A percentile compares a stretch with the other conserved stretches of the same genome.
phyloP scores from a whole-genome alignment of 352 stramenopile species.

The Halophytophthora polymorphica region DNA sequence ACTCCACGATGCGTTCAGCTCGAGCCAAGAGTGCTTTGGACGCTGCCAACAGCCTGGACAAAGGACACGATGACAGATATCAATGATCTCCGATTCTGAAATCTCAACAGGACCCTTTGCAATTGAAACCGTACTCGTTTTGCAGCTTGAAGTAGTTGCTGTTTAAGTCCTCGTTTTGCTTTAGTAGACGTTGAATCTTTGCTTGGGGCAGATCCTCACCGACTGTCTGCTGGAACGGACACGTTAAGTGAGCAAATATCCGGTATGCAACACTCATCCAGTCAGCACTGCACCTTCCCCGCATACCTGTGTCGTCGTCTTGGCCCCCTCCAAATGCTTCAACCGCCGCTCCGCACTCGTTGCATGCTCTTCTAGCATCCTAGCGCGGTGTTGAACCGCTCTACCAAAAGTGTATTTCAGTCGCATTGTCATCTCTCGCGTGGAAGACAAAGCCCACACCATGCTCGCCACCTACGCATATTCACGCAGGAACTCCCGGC shows the following conservation, averaged over 20 bases:
- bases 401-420: background rate
- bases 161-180: slow-evolving; percentile 29
- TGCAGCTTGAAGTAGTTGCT: slow-evolving; percentile 9
- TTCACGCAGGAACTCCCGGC: slow-evolving; percentile 15
- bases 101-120: too few relatives aligned
- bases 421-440: too few relatives aligned
- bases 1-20: background rate
- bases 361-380: slow-evolving; percentile 11
- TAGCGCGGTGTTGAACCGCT: slow-evolving; percentile 11
- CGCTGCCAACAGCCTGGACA: background rate
- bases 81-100: too few relatives aligned
- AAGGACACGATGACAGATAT: too few relatives aligned
- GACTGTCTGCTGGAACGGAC: background rate
- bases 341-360: slow-evolving; percentile 12
- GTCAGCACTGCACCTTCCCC: too few relatives aligned
- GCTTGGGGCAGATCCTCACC: slow-evolving; percentile 4
- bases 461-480: slow-evolving; percentile 18
- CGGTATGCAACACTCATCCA: too few relatives aligned
- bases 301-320: too few relatives aligned
- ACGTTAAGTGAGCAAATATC: background rate
- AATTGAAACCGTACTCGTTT: slow-evolving; percentile 13
- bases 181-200: slow-evolving; percentile 9
- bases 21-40: background rate
- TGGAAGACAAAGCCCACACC: background rate
- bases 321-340: background rate